Conservation (phyloP, 2,329 filamentous ascomycete species). For the Eutypa lata region DNA sequence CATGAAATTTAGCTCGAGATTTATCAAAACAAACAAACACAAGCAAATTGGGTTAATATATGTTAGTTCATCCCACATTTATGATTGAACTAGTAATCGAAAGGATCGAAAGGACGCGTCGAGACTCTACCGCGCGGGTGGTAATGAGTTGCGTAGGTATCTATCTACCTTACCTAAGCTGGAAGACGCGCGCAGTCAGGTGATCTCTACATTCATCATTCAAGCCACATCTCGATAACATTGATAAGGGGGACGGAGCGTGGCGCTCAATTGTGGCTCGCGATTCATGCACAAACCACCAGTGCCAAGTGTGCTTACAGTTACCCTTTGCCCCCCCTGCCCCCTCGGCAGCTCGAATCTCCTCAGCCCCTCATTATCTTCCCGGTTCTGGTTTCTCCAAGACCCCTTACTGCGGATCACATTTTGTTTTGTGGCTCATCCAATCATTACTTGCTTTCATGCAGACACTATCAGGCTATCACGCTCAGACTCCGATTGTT, state of each 20-base stretch:
- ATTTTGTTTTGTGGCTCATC: background rate
- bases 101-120: background rate
- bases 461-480: background rate
- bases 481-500: background rate
- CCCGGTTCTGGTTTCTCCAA: background rate
- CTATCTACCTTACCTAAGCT: too few species aligned
- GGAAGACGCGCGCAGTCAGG: background rate
- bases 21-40: background rate
- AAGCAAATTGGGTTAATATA: background rate
- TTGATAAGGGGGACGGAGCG: too few species aligned
- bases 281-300: background rate
- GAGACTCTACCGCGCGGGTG: background rate
- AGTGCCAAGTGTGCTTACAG: too few species aligned
- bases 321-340: background rate
- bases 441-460: background rate
- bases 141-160: too few species aligned
- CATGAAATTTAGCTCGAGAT: conserved; percentile 1
- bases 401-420: background rate
- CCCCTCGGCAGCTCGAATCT: too few species aligned
- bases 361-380: too few species aligned
- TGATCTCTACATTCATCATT: background rate
- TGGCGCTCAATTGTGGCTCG: background rate
- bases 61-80: too few species aligned
- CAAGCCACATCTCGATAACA: background rate
- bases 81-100: too few species aligned